These are phyloP conservation scores for Cyclocybe aegerita DNA, from an alignment of 768 basidiomycete genomes.

Conservation along the genomic window DNA sequence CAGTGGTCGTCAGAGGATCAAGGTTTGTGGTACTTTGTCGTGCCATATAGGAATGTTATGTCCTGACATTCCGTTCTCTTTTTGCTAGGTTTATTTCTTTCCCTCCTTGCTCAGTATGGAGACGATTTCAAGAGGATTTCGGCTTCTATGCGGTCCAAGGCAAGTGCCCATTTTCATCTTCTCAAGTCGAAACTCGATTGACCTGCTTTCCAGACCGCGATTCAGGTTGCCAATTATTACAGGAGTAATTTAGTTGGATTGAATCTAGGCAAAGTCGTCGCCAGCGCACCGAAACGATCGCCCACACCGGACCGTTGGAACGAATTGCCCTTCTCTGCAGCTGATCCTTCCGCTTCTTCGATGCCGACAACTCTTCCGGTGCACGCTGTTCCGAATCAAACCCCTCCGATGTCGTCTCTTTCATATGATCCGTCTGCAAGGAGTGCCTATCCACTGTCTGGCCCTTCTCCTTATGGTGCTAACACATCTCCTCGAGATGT, in stretches of 20 bases:
- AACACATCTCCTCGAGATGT: background rate
- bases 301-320: conserved; percentile 31
- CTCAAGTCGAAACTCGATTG: background rate
- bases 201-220: conserved; percentile 40
- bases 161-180: conserved; percentile 19
- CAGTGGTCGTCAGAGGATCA: conserved; percentile 73
- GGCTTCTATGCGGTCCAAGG: conserved; percentile 64
- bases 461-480: background rate
- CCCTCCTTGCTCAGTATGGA: conserved; percentile 60
- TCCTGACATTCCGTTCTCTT: conserved; percentile 13
- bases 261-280: conserved; percentile 39
- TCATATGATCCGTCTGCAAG: conserved; percentile 5
- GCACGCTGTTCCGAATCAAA: background rate
- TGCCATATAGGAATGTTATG: background rate
- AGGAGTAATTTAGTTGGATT: conserved; percentile 40
- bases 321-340: conserved; percentile 19
- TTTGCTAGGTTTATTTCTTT: conserved; percentile 45
- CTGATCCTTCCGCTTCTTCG: conserved; percentile 11
- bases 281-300: conserved; percentile 41
- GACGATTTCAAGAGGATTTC: conserved; percentile 71
- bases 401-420: conserved; percentile 20
- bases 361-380: background rate
- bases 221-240: conserved; percentile 57
- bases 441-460: background rate
- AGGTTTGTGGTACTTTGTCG: conserved; percentile 34